Conservation (phyloP, 805 yeast species). For the Barnettozyma sucrosica region DNA sequence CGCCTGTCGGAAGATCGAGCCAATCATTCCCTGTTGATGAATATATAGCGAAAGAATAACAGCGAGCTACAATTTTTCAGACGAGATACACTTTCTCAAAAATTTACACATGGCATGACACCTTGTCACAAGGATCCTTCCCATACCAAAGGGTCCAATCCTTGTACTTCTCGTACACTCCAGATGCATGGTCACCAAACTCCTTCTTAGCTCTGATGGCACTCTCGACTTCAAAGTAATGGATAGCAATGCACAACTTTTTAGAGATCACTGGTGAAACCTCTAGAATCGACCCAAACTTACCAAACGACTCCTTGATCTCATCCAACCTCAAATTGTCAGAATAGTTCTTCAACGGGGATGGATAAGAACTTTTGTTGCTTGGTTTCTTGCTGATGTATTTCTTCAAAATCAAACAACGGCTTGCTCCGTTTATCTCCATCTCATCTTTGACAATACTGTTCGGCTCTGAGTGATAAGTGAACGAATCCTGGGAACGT, state of each 20-base stretch:
- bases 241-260: constrained; percentile 54
- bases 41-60: background rate
- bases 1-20: background rate
- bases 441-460: constrained; percentile 27
- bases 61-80: background rate
- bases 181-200: constrained; percentile 31
- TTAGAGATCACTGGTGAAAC: constrained; percentile 62
- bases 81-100: background rate
- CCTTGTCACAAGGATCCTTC: constrained; percentile 54
- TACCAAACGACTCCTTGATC: constrained; percentile 43
- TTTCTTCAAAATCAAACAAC: constrained; percentile 48
- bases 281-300: constrained; percentile 57
- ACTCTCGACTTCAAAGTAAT: constrained; percentile 49
- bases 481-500: background rate
- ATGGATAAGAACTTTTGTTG: constrained; percentile 31
- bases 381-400: constrained; percentile 22
- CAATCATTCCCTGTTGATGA: background rate
- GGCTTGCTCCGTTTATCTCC: constrained; percentile 41
- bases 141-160: constrained; percentile 67
- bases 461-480: constrained; percentile 17
- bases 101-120: constrained; percentile 39
- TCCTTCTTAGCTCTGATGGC: constrained; percentile 55
- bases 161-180: constrained; percentile 39
- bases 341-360: constrained; percentile 37
- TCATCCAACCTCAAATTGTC: constrained; percentile 38